phyloP scores from a whole-genome alignment of 192 early-diverging fungal species.

The Coemansia pectinata region DNA sequence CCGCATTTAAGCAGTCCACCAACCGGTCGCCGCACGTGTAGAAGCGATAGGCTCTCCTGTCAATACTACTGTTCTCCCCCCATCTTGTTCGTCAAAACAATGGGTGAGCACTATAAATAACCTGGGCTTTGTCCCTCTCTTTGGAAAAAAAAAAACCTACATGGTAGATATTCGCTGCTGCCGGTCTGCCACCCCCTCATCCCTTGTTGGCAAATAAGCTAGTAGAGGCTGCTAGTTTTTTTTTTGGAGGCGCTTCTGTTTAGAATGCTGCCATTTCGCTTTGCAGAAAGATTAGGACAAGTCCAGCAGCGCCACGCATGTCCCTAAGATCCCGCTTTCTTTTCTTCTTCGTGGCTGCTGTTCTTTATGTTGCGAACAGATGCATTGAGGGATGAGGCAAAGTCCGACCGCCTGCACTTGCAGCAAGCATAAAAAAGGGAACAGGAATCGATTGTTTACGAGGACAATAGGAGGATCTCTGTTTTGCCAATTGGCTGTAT shows the following conservation, averaged over 20 bases:
- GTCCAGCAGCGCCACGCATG: neutral
- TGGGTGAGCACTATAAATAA: neutral
- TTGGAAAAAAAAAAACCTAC: neutral
- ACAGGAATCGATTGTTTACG: neutral
- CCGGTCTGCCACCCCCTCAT: neutral
- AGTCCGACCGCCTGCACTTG: conserved; percentile 1
- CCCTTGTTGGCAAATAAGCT: neutral
- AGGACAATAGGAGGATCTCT: neutral
- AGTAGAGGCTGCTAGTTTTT: neutral
- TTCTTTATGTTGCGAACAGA: neutral
- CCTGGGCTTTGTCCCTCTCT: neutral
- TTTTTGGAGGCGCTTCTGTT: conserved; percentile 1
- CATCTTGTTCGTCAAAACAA: neutral
- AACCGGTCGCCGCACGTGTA: conserved; percentile 8
- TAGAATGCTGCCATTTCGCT: neutral
- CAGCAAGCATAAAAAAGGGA: neutral
- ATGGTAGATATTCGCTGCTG: neutral
- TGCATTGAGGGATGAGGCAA: neutral
- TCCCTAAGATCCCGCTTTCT: neutral
- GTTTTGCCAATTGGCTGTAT: conserved; percentile 1
- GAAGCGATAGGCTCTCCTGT: conserved; percentile 4
- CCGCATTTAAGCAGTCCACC: neutral
- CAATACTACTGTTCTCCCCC: conserved; percentile 7
- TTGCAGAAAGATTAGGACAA: neutral
- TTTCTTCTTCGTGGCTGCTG: neutral